phyloP scores from a whole-genome alignment of 1,284 basidiomycete species.

The Naganishia sp. region DNA sequence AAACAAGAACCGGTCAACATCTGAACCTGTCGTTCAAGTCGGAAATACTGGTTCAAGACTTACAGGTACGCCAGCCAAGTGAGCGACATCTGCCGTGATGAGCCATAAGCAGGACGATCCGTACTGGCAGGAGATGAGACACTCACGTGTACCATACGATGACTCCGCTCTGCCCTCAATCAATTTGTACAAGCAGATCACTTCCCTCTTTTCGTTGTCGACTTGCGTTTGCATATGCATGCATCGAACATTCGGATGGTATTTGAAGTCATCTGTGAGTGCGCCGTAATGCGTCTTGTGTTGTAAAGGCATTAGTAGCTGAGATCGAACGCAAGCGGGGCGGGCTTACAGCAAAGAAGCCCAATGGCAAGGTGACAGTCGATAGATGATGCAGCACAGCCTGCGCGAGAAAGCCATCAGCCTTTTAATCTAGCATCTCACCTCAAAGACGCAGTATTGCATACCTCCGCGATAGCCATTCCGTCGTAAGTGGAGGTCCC shows the following conservation, averaged over 20 bases:
- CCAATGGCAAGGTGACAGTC: conserved; percentile 80
- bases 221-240: conserved; percentile 94
- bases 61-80: conserved; percentile 76
- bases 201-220: conserved; percentile 83
- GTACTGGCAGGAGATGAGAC: conserved; percentile 37
- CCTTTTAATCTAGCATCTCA: conserved; percentile 7
- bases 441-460: conserved; percentile 35
- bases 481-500: conserved; percentile 69
- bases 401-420: conserved; percentile 46
- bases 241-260: conserved; percentile 87
- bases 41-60: conserved; percentile 30
- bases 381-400: conserved; percentile 91
- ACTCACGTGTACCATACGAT: conserved; percentile 77
- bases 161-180: conserved; percentile 83
- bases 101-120: conserved; percentile 32
- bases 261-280: conserved; percentile 60
- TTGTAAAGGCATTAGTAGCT: conserved; percentile 20
- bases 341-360: conserved; percentile 56
- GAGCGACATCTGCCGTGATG: conserved; percentile 67
- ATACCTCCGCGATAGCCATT: conserved; percentile 86
- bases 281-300: conserved; percentile 54
- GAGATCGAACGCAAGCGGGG: not conserved
- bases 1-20: too few relatives aligned
- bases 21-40: too few relatives aligned
- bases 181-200: conserved; percentile 89